Evolutionary conservation across 2,329 filamentous ascomycete genomes (phyloP).

Genomic region (Cercospora sesami): DNA sequence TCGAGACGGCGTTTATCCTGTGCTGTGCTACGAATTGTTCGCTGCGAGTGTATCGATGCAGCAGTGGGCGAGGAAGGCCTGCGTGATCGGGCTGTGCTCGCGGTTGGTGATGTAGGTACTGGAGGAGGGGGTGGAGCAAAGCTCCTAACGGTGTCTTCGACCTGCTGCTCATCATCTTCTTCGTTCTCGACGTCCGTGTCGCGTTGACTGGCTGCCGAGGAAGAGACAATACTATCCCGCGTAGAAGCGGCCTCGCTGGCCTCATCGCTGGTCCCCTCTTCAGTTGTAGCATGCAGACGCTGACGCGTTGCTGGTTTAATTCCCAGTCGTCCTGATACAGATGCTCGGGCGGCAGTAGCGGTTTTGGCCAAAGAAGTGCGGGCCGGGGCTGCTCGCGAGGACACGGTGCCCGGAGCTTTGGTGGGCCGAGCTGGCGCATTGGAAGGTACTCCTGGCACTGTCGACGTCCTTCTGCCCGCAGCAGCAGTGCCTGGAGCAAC

Average conservation of each 20-base stretch:
- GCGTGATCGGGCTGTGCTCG: slow-evolving; percentile 30
- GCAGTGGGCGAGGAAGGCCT: slow-evolving; percentile 38
- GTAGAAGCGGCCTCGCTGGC: slow-evolving; percentile 31
- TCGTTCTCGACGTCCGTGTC: slow-evolving; percentile 21
- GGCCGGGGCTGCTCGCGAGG: slow-evolving; percentile 21
- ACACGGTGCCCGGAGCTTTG: slow-evolving; percentile 13
- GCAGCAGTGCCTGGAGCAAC: slow-evolving; percentile 45
- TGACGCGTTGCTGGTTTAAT: slow-evolving; percentile 20
- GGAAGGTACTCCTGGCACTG: slow-evolving; percentile 37
- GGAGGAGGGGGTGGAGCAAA: slow-evolving; percentile 37
- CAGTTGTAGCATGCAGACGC: slow-evolving; percentile 28
- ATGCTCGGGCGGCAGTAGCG: slow-evolving; percentile 16
- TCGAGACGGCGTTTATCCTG: slow-evolving; percentile 70
- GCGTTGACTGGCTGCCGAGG: slow-evolving; percentile 26
- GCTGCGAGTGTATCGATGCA: slow-evolving; percentile 35
- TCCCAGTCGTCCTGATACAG: slow-evolving; percentile 20
- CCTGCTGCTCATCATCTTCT: slow-evolving; percentile 28
- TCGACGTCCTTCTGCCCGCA: slow-evolving; percentile 36
- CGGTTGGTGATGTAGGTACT: slow-evolving; percentile 27
- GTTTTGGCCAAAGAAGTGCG: slow-evolving; percentile 18
- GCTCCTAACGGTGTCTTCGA: slow-evolving; percentile 28
- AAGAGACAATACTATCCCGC: slow-evolving; percentile 23
- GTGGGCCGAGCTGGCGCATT: slow-evolving; percentile 11
- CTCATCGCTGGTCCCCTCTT: slow-evolving; percentile 29
- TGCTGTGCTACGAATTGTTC: slow-evolving; percentile 47